A percentile compares a stretch with the other conserved stretches of the same genome.
These are phyloP conservation scores for Dactylellina parvicollis DNA, from an alignment of 2,329 filamentous ascomycete genomes.

Conservation along the genomic window DNA sequence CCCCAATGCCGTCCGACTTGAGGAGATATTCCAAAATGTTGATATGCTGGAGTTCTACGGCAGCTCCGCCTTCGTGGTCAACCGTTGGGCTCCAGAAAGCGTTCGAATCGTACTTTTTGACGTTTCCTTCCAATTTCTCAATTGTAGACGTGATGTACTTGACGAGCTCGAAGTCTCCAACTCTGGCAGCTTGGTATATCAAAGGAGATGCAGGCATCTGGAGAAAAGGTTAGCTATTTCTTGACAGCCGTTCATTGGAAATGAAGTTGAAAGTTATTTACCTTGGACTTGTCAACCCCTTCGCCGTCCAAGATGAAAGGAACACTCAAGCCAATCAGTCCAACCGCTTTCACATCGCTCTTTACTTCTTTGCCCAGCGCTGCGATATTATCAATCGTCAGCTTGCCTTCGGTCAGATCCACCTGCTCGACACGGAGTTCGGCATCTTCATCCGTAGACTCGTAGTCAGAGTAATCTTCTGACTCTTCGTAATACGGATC, in stretches of 20 bases:
- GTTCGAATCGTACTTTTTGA: constrained; percentile 61
- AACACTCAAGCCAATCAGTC: constrained; percentile 21
- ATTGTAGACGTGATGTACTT: constrained; percentile 43
- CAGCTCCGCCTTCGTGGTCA: constrained; percentile 54
- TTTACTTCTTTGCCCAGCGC: constrained; percentile 49
- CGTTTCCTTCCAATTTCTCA: constrained; percentile 58
- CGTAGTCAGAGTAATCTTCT: constrained; percentile 61
- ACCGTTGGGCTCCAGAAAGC: constrained; percentile 60
- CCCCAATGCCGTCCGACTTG: constrained; percentile 54
- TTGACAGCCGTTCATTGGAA: not conserved
- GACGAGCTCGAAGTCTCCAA: constrained; percentile 35
- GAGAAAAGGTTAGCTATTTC: not conserved
- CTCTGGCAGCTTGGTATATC: constrained; percentile 22
- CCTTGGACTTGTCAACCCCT: constrained; percentile 57
- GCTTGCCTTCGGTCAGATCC: constrained; percentile 37
- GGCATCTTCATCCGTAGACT: constrained; percentile 60
- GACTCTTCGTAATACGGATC: constrained; percentile 56
- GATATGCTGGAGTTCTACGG: constrained; percentile 51
- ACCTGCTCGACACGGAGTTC: constrained; percentile 41
- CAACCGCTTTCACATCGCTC: constrained; percentile 18
- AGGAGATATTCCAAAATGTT: constrained; percentile 56
- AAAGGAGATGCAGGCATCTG: not conserved
- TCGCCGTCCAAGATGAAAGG: constrained; percentile 55
- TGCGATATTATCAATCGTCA: constrained; percentile 39
- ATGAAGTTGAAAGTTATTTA: not conserved